phyloP scores from a whole-genome alignment of 148 eudicot genomes.

The Arctostaphylos glauca region DNA sequence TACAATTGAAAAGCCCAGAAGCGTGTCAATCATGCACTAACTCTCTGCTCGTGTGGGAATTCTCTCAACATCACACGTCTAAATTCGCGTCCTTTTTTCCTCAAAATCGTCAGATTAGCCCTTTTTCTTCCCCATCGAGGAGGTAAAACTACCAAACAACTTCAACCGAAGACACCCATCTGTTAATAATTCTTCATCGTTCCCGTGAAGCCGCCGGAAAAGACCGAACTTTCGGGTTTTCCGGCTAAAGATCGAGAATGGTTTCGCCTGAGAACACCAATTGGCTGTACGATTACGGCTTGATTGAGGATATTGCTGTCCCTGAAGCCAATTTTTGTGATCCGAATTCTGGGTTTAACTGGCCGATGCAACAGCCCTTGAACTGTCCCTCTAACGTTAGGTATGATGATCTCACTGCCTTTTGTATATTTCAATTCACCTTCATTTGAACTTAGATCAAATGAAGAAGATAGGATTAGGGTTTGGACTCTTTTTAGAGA shows the following conservation, averaged over 20 bases:
- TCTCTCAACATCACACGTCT: constrained; percentile 6
- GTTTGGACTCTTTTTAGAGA: constrained; percentile 15
- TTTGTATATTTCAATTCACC: constrained; percentile 1
- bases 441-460: not conserved
- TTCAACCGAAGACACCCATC: not conserved
- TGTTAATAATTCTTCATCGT: not conserved
- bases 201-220: not conserved
- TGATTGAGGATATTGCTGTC: constrained; percentile 54
- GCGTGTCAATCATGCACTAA: not conserved
- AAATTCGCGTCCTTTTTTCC: not conserved
- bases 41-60: not conserved
- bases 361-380: constrained; percentile 49
- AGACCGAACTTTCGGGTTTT: constrained; percentile 11
- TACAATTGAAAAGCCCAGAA: not conserved
- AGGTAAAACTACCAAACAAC: not conserved
- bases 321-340: constrained; percentile 45
- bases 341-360: constrained; percentile 47
- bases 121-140: not conserved
- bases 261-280: constrained; percentile 60
- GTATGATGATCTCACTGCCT: constrained; percentile 25
- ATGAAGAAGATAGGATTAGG: not conserved
- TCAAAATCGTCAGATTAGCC: not conserved
- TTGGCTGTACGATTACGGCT: constrained; percentile 60
- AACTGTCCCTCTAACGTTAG: constrained; percentile 51
- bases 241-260: constrained; percentile 40